Base-by-base conservation (phyloP, 352 stramenopile genomes). In the Globisporangium alternatum region DNA sequence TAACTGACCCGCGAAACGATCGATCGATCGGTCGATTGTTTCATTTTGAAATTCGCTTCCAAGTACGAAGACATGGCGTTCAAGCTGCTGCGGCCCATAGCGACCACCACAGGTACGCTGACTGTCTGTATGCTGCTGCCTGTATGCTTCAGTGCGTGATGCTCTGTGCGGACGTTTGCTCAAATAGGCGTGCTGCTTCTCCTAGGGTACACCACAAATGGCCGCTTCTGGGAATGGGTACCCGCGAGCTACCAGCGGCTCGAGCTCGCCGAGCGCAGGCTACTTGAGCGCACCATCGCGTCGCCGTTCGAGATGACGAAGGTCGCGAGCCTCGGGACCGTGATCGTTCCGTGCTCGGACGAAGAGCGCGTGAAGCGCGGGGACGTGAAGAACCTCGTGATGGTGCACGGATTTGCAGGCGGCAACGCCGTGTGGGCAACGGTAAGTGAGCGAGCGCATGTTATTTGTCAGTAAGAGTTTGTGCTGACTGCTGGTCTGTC, bases 401-500 rank as follows among this genome's bases (percentile, higher is more conserved):
- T 95, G 60, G 80, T 95, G 60, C 86, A 95, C 65, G 86, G 86
- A 3, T 95, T 92, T 61, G 86, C 75, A 0, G 81, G 80, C 1
- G 86, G 86, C 22, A 95, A 95, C 49, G 84, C 84, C 7, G 74
- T 90, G 7, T 95, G 86, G 86, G 84, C 86, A n/a, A 86, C 77
- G 72, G 82, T 89, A 65, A 58, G 56, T 56, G 30, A 17, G 12
- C 22, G 4, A 17, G 12, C 22, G 4, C 25, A 12, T 21, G 30
- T 31, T 21, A 55, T 7, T 0, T 5, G 0, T 3, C 19, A 55
- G 0, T 13, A 21, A 15, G n/a, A 52, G 21, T 56, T 6, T 41
- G 47, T 66, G 5, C 31, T 66, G 21, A 64, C 10, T 35, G 58
- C 58, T 41, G 30, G 53, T 31, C 22, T 41, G 7, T 19, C 49